These are phyloP conservation scores for Peziza echinospora DNA, from an alignment of 495 filamentous ascomycete species.

Conservation along the genomic window DNA sequence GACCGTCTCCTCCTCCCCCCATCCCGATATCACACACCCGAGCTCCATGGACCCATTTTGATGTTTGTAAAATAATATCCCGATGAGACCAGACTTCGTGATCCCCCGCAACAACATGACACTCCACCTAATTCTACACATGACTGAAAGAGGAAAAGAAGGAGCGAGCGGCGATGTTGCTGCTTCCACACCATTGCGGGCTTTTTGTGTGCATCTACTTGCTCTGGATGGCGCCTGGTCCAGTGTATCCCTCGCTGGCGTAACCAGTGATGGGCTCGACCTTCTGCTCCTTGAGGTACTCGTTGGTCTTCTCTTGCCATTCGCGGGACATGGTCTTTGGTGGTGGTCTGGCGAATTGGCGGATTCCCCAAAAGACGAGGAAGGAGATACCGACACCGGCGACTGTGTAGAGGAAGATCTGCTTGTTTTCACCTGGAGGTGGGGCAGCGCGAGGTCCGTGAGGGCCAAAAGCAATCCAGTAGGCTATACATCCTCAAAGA, in stretches of 20 bases:
- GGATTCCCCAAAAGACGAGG: conserved; percentile 41
- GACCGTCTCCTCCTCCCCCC: too few relatives aligned
- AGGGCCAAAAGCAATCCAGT: conserved; percentile 94
- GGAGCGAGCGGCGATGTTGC: too few relatives aligned
- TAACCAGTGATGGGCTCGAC: conserved; percentile 80
- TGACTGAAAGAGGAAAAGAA: too few relatives aligned
- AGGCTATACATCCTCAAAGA: conserved; percentile 55
- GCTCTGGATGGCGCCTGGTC: conserved; percentile 57
- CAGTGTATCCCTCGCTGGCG: conserved; percentile 55
- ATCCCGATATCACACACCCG: too few relatives aligned
- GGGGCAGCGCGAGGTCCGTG: conserved; percentile 71
- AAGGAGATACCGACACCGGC: conserved; percentile 38
- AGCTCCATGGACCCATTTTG: too few relatives aligned
- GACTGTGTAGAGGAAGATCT: conserved; percentile 46
- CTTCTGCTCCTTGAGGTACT: conserved; percentile 79
- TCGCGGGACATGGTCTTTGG: conserved; percentile 87
- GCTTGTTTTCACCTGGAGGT: conserved; percentile 62
- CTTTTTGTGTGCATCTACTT: not conserved
- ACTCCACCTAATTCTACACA: too few relatives aligned
- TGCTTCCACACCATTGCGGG: too few relatives aligned
- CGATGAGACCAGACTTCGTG: too few relatives aligned
- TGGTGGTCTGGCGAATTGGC: conserved; percentile 39
- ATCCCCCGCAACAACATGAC: too few relatives aligned
- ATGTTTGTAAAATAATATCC: too few relatives aligned
- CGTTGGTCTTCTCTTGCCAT: conserved; percentile 79